Evolutionary conservation across 2,329 filamentous ascomycete genomes (phyloP).

Genomic region (Sarocladiaceae sp.): DNA sequence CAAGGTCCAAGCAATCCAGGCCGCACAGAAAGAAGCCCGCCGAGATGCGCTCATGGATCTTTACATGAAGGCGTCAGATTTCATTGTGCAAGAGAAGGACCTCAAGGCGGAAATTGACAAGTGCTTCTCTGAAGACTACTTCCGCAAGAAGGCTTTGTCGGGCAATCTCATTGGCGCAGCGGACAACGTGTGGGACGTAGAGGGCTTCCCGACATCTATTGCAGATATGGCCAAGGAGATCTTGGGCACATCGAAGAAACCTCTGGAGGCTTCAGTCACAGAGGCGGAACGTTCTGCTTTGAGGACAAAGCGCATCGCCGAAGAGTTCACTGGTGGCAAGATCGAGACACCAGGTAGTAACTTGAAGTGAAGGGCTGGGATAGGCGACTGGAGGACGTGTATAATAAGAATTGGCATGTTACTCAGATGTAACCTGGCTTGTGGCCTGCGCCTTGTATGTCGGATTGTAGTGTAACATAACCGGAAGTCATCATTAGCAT

Average conservation of each 20-base stretch:
- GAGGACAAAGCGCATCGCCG: constrained; percentile 52
- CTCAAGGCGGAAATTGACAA: constrained; percentile 69
- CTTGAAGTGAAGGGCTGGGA: background rate
- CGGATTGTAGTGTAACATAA: no score
- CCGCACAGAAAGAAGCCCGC: constrained; percentile 40
- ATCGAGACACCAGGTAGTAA: constrained; percentile 30
- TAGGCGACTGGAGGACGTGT: background rate
- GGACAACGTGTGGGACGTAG: constrained; percentile 50
- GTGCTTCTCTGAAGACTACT: constrained; percentile 66
- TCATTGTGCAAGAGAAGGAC: constrained; percentile 80
- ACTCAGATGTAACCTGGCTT: no score
- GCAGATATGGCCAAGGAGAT: constrained; percentile 37
- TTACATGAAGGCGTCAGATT: constrained; percentile 82
- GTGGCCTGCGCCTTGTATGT: no score
- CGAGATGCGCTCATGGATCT: constrained; percentile 75
- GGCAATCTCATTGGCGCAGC: constrained; percentile 26
- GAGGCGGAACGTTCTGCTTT: constrained; percentile 41
- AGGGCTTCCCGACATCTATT: constrained; percentile 42
- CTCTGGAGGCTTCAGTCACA: constrained; percentile 30
- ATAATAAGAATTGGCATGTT: background rate
- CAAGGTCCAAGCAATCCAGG: constrained; percentile 20
- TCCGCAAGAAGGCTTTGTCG: constrained; percentile 28
- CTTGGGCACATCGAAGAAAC: constrained; percentile 28
- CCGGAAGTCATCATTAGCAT: no score
- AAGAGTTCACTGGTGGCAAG: constrained; percentile 57